phyloP scores from a whole-genome alignment of 192 early-diverging fungal species.

The Entomortierella parvispora region DNA sequence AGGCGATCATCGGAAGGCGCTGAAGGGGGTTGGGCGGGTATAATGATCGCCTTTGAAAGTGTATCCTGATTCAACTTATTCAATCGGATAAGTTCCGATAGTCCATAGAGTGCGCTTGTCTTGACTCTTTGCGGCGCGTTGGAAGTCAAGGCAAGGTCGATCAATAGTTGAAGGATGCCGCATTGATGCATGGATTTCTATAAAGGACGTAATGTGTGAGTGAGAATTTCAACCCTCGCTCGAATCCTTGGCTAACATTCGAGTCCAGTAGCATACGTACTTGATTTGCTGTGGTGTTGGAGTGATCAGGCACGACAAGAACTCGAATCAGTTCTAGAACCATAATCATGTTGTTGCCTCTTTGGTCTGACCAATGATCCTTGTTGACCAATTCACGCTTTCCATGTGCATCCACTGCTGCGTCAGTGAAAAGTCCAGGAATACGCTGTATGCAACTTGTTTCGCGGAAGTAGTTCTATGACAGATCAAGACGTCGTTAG shows the following conservation, averaged over 20 bases:
- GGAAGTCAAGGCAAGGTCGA: slow-evolving; percentile 81
- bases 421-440: slow-evolving; percentile 73
- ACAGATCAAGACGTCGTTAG: too few relatives aligned
- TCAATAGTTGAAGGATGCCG: slow-evolving; percentile 80
- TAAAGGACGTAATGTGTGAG: not conserved
- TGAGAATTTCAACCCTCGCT: not conserved
- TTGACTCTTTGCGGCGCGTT: slow-evolving; percentile 82
- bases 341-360: slow-evolving; percentile 86
- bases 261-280: slow-evolving; percentile 16
- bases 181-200: slow-evolving; percentile 86
- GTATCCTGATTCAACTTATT: slow-evolving; percentile 81
- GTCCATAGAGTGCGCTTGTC: slow-evolving; percentile 84
- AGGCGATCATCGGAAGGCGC: slow-evolving; percentile 1
- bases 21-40: slow-evolving; percentile 58
- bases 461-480: slow-evolving; percentile 94
- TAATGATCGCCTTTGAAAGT: slow-evolving; percentile 78
- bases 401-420: slow-evolving; percentile 53
- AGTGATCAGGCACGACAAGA: slow-evolving; percentile 87
- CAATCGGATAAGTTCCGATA: slow-evolving; percentile 84
- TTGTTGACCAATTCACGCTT: slow-evolving; percentile 46
- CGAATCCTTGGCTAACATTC: not conserved
- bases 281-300: slow-evolving; percentile 90
- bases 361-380: slow-evolving; percentile 84
- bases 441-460: slow-evolving; percentile 93
- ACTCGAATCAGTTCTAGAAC: slow-evolving; percentile 91